phyloP scores from a whole-genome alignment of 2,329 filamentous ascomycete species.

The Pestalotiopsis sp. region DNA sequence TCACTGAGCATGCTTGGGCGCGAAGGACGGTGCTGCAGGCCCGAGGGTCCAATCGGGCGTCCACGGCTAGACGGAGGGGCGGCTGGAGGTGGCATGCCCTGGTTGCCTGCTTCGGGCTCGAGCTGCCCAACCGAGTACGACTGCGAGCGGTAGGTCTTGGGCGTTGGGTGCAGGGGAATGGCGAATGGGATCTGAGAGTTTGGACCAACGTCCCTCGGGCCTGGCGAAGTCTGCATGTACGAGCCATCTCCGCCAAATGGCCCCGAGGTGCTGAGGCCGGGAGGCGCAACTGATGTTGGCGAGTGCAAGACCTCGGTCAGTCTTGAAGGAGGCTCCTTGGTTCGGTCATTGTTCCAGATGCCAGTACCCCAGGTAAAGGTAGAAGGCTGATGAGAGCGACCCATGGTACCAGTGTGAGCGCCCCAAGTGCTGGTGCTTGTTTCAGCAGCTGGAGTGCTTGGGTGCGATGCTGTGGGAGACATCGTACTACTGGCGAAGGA shows the following conservation, averaged over 20 bases:
- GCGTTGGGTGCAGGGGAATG: constrained; percentile 85
- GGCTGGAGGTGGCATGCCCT: constrained; percentile 31
- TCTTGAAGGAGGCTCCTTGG: constrained; percentile 74
- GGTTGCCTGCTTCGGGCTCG: constrained; percentile 63
- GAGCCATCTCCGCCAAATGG: constrained; percentile 53
- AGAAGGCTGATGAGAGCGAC: constrained; percentile 48
- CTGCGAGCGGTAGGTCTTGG: constrained; percentile 92
- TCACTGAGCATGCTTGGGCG: constrained; percentile 77
- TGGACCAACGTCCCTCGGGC: constrained; percentile 53
- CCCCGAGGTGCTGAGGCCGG: constrained; percentile 35
- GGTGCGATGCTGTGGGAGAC: constrained; percentile 79
- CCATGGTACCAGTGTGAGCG: constrained; percentile 49
- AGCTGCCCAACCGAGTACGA: constrained; percentile 95
- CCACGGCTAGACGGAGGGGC: constrained; percentile 53
- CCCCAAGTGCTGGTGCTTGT: constrained; percentile 56
- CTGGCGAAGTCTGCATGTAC: constrained; percentile 52
- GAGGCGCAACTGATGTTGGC: constrained; percentile 65
- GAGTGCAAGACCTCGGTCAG: constrained; percentile 76
- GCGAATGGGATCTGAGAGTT: constrained; percentile 79
- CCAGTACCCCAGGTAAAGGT: constrained; percentile 75
- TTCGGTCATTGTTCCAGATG: constrained; percentile 79
- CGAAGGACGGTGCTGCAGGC: constrained; percentile 80
- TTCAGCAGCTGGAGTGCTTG: constrained; percentile 77
- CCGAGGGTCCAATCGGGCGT: constrained; percentile 61
- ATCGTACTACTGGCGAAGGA: constrained; percentile 79